A percentile compares a stretch with the other conserved stretches of the same genome.
phyloP scores from a whole-genome alignment of 306 rosid species.

The Pyrus pyrifolia region DNA sequence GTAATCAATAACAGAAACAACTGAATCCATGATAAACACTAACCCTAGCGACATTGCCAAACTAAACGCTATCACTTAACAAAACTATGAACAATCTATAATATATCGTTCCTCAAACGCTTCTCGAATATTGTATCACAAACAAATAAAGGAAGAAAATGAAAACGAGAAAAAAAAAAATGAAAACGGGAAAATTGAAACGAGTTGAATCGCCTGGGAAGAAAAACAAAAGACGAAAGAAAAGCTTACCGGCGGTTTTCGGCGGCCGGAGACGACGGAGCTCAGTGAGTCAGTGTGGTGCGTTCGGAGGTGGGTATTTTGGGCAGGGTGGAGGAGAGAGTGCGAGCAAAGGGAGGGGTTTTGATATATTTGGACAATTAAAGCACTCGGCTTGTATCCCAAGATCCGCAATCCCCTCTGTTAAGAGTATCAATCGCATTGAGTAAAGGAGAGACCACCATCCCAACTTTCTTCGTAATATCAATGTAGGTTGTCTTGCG shows the following conservation, averaged over 20 bases:
- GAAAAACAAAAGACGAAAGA: not conserved
- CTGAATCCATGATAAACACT: not conserved
- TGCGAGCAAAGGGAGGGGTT: not conserved
- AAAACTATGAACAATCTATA: not conserved
- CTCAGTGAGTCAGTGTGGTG: not conserved
- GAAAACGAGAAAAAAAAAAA: not conserved
- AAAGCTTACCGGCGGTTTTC: not conserved
- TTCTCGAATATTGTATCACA: not conserved
- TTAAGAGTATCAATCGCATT: too few relatives aligned
- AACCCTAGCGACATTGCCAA: slow-evolving; percentile 11
- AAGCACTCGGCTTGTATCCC: not conserved
- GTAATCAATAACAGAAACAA: not conserved
- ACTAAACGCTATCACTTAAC: not conserved
- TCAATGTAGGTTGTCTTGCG: too few relatives aligned
- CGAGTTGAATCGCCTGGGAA: not conserved
- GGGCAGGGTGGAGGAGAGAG: not conserved
- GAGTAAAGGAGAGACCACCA: too few relatives aligned
- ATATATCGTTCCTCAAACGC: not conserved
- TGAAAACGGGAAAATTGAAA: not conserved
- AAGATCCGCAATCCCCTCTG: not conserved
- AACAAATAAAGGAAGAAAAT: not conserved
- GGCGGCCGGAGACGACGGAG: not conserved
- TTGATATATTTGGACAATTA: not conserved
- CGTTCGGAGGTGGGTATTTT: not conserved
- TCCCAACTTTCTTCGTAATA: too few relatives aligned